Evolutionary conservation across 352 stramenopile genomes (phyloP).

Genomic region (Phytophthora kernoviae): DNA sequence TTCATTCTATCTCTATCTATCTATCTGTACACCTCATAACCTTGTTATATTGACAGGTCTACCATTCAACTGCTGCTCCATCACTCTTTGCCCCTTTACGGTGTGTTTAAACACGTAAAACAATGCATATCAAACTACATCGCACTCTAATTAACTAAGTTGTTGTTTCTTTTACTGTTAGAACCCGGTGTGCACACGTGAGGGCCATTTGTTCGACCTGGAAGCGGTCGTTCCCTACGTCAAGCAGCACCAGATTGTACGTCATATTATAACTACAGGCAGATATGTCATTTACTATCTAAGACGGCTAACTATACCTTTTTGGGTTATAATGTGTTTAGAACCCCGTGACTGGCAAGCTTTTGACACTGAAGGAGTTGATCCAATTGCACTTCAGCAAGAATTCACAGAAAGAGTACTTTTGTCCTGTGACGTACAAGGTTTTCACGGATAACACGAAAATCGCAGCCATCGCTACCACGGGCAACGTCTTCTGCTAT

Average conservation of each 20-base stretch:
- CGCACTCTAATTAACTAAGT: background rate
- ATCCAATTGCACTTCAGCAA: conserved; percentile 89
- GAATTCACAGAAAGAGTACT: conserved; percentile 79
- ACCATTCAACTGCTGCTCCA: conserved; percentile 98
- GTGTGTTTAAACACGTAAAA: conserved; percentile 28
- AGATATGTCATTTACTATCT: too few species aligned
- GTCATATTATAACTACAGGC: conserved; percentile 6
- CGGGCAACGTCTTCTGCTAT: conserved; percentile 97
- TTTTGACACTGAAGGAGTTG: conserved; percentile 93
- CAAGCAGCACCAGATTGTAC: conserved; percentile 93
- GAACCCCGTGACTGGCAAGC: conserved; percentile 95
- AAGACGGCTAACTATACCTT: too few species aligned
- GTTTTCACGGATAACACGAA: conserved; percentile 90
- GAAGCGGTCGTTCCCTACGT: conserved; percentile 96
- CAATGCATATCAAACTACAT: background rate
- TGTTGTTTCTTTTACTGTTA: conserved; percentile 19
- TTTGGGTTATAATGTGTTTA: conserved; percentile 19
- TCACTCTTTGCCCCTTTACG: conserved; percentile 92
- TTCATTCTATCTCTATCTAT: background rate
- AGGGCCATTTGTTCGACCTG: conserved; percentile 98
- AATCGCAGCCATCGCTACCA: conserved; percentile 79
- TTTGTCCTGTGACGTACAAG: conserved; percentile 97
- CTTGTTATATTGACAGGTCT: conserved; percentile 60
- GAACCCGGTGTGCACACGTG: conserved; percentile 94
- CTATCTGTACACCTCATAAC: background rate